A percentile compares a stretch with the other conserved stretches of the same genome.
Evolutionary conservation across 768 basidiomycete genomes (phyloP).

Genomic region (Brasilioporus rufonigricans): DNA sequence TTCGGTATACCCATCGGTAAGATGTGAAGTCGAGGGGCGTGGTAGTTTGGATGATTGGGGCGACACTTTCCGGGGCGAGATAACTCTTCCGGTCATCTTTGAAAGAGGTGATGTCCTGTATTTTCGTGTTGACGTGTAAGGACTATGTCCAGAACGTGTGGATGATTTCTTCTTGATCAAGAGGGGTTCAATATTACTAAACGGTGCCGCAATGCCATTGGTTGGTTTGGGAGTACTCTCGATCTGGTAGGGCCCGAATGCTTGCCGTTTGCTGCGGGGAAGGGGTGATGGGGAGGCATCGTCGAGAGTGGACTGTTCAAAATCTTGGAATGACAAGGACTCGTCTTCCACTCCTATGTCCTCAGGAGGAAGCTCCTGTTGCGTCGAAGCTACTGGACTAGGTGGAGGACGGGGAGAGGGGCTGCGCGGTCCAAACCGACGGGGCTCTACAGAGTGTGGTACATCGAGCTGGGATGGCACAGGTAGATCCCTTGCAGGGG

Average conservation of each 20-base stretch:
- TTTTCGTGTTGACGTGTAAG: slow-evolving; percentile 36
- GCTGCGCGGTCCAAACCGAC: slow-evolving; percentile 71
- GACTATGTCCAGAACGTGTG: slow-evolving; percentile 43
- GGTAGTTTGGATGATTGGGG: slow-evolving; percentile 46
- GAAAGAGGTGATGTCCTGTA: slow-evolving; percentile 53
- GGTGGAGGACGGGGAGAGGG: slow-evolving; percentile 65
- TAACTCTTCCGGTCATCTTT: slow-evolving; percentile 40
- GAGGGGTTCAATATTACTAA: slow-evolving; percentile 63
- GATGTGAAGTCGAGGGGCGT: slow-evolving; percentile 21
- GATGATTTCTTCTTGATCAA: slow-evolving; percentile 86
- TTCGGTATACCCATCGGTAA: slow-evolving; percentile 40
- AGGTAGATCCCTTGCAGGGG: slow-evolving; percentile 33
- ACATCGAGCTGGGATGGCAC: slow-evolving; percentile 43
- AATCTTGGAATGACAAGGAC: slow-evolving; percentile 27
- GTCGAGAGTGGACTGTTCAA: slow-evolving; percentile 27
- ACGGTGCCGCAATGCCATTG: slow-evolving; percentile 33
- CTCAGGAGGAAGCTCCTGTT: slow-evolving; percentile 39
- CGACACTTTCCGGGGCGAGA: slow-evolving; percentile 54
- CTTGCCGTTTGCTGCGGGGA: slow-evolving; percentile 70
- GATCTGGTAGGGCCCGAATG: slow-evolving; percentile 54
- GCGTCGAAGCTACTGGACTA: slow-evolving; percentile 32
- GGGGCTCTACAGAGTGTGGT: slow-evolving; percentile 51
- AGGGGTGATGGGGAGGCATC: slow-evolving; percentile 45
- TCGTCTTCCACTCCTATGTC: slow-evolving; percentile 49
- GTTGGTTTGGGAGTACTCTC: slow-evolving; percentile 53